Base-by-base conservation (phyloP, 306 rosid species). In the Leucaena leucocephala region DNA sequence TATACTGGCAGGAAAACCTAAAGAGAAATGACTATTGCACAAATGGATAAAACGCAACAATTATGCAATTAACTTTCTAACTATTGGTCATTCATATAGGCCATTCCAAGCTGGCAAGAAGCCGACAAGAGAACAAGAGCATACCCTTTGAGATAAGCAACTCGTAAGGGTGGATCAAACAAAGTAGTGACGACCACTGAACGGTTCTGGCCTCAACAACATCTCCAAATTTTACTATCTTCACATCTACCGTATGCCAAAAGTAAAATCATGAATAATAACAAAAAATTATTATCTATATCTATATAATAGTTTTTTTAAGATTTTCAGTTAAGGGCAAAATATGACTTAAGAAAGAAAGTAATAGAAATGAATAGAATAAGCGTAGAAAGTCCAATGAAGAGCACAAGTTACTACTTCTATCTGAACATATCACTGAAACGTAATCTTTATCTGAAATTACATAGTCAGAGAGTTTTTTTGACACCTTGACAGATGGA, bases 121-220 rank as follows among this genome's bases (percentile, higher is more conserved):
- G 40, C 74, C 43, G 45, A 36, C 43, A 76, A 70, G 43, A 43
- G 64, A 72, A 66, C 36, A 64, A 38, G 17, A n/a, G 19, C 59
- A 74, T 48, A 92, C 97, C 98, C 61, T 88, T 80, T 8, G 97
- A 85, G 79, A 85, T 22, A 54, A 90, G 91, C 55, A 85, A 83
- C 9, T 90, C 85, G 38, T 80, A 81, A 64, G 90, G 89, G 75
- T 83, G 94, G 78, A 92, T 82, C 52, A 92, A 83, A 81, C 89
- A 68, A 38, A 52, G 74, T 59, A 94, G 62, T 7, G 97, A 90
- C 40, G 98, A 94, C 77, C 94, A 88, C 66, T 82, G 93, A 52
- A 87, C 86, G 14, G 94, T 87, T 86, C 84, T 92, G 34, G 93
- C 97, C 80, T 90, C 97, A 80, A 90, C 61, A 17, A 82, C 61